Evolutionary conservation across 257 asterid species (phyloP), one percentile per base, ranked within the genome.

Genomic region (Nicotiana knightiana): DNA sequence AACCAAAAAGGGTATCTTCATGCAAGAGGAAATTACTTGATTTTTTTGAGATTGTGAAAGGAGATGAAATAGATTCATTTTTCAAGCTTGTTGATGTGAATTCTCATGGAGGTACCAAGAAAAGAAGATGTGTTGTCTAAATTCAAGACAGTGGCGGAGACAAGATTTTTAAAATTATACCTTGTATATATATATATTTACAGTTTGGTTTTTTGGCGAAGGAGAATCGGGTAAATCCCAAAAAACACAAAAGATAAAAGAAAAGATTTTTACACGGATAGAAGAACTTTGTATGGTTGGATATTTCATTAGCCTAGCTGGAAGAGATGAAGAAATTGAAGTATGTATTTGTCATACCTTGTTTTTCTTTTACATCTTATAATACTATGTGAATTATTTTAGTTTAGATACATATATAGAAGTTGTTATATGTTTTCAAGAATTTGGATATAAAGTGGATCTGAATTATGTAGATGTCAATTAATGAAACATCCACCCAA

Each of bases 41-140:
- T 55, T 88, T 87, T 54, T 86, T 89, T 54, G 94, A 90, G 85
- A 9, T 63, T 32, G 67, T 21, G 12, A 30, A 8, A 1, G 11
- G 81, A 48, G 90, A 88, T 15, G 94, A 92, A 54, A 75, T 89
- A 9, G 91, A 92, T 11, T 86, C 92, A 10, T 86, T 92, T 16
- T 89, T 92, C 90, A 57, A 86, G 57, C 3, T 80, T 43, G 77
- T 70, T 66, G 32, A 48, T 26, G 78, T 53, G 62, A 82, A 28
- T 78, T 76, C 37, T 64, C 8, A 43, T 43, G 51, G 51, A 3
- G 3, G 11, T 43, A 26, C 73, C 84, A 76, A 66, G 21, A 89
- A 91, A 77, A 86, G 87, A 84, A 87, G 84, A 67, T 87, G 88
- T 43, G 65, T 84, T 3, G 53, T 79, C 55, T 37, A 67, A 37